Base-by-base conservation (phyloP, 1,284 basidiomycete species). In the Coniferiporia weirii region DNA sequence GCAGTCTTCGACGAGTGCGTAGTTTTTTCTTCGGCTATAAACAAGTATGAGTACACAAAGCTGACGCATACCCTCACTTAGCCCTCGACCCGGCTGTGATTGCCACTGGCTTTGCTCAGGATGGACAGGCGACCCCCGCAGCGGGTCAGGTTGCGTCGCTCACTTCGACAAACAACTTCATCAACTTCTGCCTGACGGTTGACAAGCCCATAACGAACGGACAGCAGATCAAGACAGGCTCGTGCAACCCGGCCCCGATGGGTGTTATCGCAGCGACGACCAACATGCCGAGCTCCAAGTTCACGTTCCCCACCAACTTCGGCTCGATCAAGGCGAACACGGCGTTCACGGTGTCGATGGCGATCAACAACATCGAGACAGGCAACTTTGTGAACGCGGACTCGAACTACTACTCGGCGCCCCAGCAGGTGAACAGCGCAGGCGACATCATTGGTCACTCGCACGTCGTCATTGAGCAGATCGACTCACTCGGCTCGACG, bases 391-490 rank as follows among this genome's bases (percentile, higher is more conserved):
- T 74, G 54, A 82, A 81, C 68, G 76, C 82, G 2, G 64, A 79
- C 52, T 65, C 72, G 52, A 85, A 80, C 69, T 87, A 81, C 74
- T 80, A 78, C 69, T 66, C 76, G 62, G 73, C 79, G 61, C 87
- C 87, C 58, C 74, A 83, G 68, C 78, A 82, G 64, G 72, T 88
- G n/a, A 79, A 85, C 67, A 64, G 61, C 3, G 63, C 68, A 22
- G 87, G 85, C 60, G 70, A 73, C 50, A 78, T 83, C 66, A 66
- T 77, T 63, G 86, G 86, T 0, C 85, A 87, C 71, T 74, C 78
- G 6, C 87, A 90, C 68, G 75, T 89, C 65, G 84, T 85, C 51
- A 73, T 91, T 57, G 81, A 89, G 71, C 57, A 70, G 52, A 74
- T 91, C 63, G 63, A 68, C 45, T 76, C 80, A 4, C 69, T 87